A percentile compares a stretch with the other conserved stretches of the same genome.
Evolutionary conservation across 345 rosid species (phyloP).

Genomic region (Citrus sp.): DNA sequence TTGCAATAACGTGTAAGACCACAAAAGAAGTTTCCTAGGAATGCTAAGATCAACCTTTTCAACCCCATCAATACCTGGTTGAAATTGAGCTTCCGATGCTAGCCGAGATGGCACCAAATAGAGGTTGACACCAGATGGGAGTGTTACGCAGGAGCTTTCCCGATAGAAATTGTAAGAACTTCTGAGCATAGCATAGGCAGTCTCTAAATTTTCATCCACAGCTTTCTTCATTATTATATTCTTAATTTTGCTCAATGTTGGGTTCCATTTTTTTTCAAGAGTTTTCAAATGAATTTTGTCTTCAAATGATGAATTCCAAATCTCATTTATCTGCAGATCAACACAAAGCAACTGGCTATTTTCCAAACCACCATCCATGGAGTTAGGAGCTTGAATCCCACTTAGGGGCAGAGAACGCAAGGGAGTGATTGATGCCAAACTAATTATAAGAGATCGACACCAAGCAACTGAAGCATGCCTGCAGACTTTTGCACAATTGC

Average conservation of each 20-base stretch:
- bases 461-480: constrained; percentile 92
- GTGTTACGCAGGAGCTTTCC: constrained; percentile 67
- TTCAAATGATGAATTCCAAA: constrained; percentile 73
- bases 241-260: constrained; percentile 62
- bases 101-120: constrained; percentile 52
- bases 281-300: constrained; percentile 45
- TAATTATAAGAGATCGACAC: constrained; percentile 73
- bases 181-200: constrained; percentile 66
- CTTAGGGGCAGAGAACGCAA: constrained; percentile 37
- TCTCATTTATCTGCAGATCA: constrained; percentile 63
- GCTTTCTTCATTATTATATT: constrained; percentile 56
- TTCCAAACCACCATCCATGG: constrained; percentile 40
- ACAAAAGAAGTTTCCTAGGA: constrained; percentile 90
- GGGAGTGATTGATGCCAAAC: constrained; percentile 78
- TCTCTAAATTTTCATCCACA: constrained; percentile 59
- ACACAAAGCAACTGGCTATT: constrained; percentile 58
- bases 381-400: constrained; percentile 40
- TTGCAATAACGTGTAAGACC: constrained; percentile 79
- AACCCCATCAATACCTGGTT: constrained; percentile 57
- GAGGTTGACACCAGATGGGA: constrained; percentile 64
- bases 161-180: constrained; percentile 77
- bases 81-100: constrained; percentile 38
- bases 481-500: constrained; percentile 79
- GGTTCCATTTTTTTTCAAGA: constrained; percentile 70
- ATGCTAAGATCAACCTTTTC: constrained; percentile 81